phyloP scores from a whole-genome alignment of 805 yeast genomes.

The Candida corydali region DNA sequence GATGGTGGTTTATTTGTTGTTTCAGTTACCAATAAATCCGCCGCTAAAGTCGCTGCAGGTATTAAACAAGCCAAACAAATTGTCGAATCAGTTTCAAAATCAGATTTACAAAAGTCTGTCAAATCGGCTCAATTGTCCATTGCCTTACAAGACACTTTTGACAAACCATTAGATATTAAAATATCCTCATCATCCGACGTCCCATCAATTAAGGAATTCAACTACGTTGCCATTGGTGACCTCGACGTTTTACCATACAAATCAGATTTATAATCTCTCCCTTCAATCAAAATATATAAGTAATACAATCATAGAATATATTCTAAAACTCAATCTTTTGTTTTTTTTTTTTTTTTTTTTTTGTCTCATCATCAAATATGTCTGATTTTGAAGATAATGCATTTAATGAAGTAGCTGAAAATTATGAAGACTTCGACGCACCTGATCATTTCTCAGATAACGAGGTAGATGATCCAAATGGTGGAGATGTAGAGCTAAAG shows the following conservation, averaged over 20 bases:
- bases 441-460: slow-evolving; percentile 75
- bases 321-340: too few species aligned
- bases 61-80: slow-evolving; percentile 55
- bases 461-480: slow-evolving; percentile 42
- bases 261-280: slow-evolving; percentile 78
- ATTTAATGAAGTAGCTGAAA: slow-evolving; percentile 67
- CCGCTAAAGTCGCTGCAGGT: slow-evolving; percentile 55
- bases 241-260: slow-evolving; percentile 80
- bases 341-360: slow-evolving; percentile 2
- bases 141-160: slow-evolving; percentile 39
- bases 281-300: background rate
- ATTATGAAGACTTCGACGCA: slow-evolving; percentile 78
- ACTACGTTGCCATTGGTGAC: slow-evolving; percentile 88
- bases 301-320: too few species aligned
- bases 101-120: slow-evolving; percentile 55
- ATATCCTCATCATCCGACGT: slow-evolving; percentile 25
- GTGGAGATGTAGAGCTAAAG: slow-evolving; percentile 41
- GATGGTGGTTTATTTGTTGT: slow-evolving; percentile 81
- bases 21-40: slow-evolving; percentile 54
- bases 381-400: slow-evolving; percentile 43
- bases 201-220: slow-evolving; percentile 56
- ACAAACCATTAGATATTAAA: slow-evolving; percentile 25
- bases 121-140: slow-evolving; percentile 39
- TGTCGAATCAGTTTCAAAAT: slow-evolving; percentile 27
- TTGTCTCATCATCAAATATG: slow-evolving; percentile 14